Evolutionary conservation across 306 rosid species (phyloP).

Genomic region (Cicer judaicum): DNA sequence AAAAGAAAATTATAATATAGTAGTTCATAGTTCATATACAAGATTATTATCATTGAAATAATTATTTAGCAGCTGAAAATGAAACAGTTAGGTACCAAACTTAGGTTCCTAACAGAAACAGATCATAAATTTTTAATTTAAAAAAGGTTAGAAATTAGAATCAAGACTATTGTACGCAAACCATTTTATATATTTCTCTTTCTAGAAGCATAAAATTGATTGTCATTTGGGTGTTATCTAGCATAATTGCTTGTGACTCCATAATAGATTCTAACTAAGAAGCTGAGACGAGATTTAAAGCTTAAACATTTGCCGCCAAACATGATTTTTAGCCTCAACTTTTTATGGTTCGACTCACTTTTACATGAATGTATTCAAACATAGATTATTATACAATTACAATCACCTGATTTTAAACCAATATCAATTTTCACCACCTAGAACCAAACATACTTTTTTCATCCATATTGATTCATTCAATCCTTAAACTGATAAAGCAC

Average conservation of each 20-base stretch:
- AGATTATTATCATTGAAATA: constrained; percentile 8
- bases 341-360: not conserved
- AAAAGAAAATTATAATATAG: constrained; percentile 4
- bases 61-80: not conserved
- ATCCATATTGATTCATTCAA: not conserved
- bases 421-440: not conserved
- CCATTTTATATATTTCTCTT: not conserved
- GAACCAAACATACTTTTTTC: not conserved
- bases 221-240: not conserved
- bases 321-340: not conserved
- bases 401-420: not conserved
- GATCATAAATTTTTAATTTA: too few species aligned
- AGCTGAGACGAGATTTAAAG: not conserved
- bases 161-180: too few species aligned
- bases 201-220: not conserved
- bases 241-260: not conserved
- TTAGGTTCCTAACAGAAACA: too few species aligned
- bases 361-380: not conserved
- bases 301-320: not conserved
- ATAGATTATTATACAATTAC: not conserved
- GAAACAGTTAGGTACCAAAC: too few species aligned
- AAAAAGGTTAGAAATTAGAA: too few species aligned
- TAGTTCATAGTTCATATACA: not conserved
- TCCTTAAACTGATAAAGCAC: not conserved
- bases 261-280: not conserved